Conservation (phyloP, 108 stramenopile species). For the Stephanodiscus minutulus region DNA sequence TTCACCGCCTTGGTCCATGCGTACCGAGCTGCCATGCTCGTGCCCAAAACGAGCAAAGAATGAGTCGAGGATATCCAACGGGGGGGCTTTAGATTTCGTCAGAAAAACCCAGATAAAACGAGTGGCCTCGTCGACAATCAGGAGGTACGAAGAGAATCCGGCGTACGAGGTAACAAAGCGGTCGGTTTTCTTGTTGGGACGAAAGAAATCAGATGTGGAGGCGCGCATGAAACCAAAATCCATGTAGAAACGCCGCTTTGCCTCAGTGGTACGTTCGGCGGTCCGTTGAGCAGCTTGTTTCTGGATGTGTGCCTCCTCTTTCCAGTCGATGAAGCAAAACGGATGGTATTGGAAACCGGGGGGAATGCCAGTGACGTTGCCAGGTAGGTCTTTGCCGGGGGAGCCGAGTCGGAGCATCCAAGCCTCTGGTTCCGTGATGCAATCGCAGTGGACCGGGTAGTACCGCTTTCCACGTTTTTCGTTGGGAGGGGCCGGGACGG, state of each 20-base stretch:
- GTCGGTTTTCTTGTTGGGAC: neutral
- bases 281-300: too few species aligned
- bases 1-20: neutral
- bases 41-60: neutral
- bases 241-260: conserved; percentile 1
- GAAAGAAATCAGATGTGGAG: neutral
- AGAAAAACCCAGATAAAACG: neutral
- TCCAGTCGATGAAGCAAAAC: too few species aligned
- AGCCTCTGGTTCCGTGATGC: too few species aligned
- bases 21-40: neutral
- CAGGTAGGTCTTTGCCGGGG: too few species aligned
- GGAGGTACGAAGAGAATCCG: neutral
- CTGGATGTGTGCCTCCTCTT: too few species aligned
- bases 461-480: too few species aligned
- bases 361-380: too few species aligned
- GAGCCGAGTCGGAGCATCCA: too few species aligned
- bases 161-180: neutral
- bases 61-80: neutral
- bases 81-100: neutral
- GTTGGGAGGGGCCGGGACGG: too few species aligned
- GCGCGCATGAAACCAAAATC: conserved; percentile 34
- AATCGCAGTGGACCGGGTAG: too few species aligned
- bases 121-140: neutral
- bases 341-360: too few species aligned
- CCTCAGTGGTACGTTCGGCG: too few species aligned